Base-by-base conservation (phyloP, 805 yeast species). In the Candida golubevii region DNA sequence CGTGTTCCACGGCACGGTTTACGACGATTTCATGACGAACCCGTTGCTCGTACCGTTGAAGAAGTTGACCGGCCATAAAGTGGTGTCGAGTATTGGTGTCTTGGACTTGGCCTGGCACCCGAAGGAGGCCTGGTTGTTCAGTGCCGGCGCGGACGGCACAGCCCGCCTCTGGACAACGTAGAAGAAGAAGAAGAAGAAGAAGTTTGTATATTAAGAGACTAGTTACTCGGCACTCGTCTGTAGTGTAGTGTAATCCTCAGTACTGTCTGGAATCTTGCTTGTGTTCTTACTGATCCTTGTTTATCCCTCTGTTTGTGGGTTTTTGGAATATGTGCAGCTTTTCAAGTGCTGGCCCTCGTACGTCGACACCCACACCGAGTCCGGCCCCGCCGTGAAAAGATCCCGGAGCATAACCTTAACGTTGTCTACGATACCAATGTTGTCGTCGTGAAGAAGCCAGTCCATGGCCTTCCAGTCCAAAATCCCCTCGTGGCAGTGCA, bases 91-190 rank as follows among this genome's bases (percentile, higher is more conserved):
- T 59, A 70, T 93, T 45, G 99, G 99, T 60, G 95, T 93, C 12
- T 74, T 93, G 60, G 85, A 82, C 60, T 78, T 85, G 39, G 79
- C 79, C 39, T 93, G 99, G 99, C 99, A 93, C 74, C 98, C 98
- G 53, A 82, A 83, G 57, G 98, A 93, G 69, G 97, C 99, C 0
- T 93, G 99, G 99, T 74, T 93, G 60, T 89, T 93, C 65, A 83
- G 93, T 61, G 88, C 96, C 9, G 99, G 98, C 57, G 98, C 98
- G 18, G 99, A 93, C 67, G 88, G 95, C 48, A 81, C 88, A 35
- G 98, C 97, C 6, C 82, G 96, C 60, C 71, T 93, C 59, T 93
- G 99, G 99, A 93, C 99, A 26, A 87, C 96, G n/a, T 71, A 35
- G 36, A 61, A 12, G 11, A 12, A 54, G 43, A 30, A 42, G 32